Conservation (phyloP, 306 rosid species). For the Crotalaria pallida region DNA sequence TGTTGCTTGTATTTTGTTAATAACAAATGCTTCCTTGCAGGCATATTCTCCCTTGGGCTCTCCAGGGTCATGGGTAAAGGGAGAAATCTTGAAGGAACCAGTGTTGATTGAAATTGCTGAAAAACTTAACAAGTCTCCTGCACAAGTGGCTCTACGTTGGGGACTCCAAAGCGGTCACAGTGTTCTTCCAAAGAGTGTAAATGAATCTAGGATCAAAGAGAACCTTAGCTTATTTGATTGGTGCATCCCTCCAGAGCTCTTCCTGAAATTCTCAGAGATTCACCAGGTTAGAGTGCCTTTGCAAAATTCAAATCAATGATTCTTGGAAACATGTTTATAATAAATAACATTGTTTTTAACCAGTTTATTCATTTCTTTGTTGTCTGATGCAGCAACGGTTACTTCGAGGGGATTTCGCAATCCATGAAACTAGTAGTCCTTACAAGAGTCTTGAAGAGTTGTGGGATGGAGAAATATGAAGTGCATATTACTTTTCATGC, state of each 20-base stretch:
- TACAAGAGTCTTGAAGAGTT: slow-evolving; percentile 55
- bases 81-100: slow-evolving; percentile 66
- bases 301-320: neutral
- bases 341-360: neutral
- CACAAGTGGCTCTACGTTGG: slow-evolving; percentile 70
- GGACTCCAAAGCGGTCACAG: slow-evolving; percentile 67
- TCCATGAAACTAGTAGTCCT: slow-evolving; percentile 58
- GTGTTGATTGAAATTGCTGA: slow-evolving; percentile 50
- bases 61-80: slow-evolving; percentile 71
- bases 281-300: slow-evolving; percentile 45
- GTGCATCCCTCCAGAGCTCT: slow-evolving; percentile 57
- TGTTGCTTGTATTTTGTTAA: neutral
- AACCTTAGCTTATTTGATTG: slow-evolving; percentile 55
- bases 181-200: slow-evolving; percentile 71
- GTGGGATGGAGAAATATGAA: slow-evolving; percentile 79
- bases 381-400: slow-evolving; percentile 56
- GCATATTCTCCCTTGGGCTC: slow-evolving; percentile 78
- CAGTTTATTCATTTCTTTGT: neutral
- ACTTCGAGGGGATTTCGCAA: slow-evolving; percentile 45
- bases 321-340: neutral
- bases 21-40: slow-evolving; percentile 23
- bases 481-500: neutral
- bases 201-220: slow-evolving; percentile 59
- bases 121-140: slow-evolving; percentile 55
- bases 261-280: slow-evolving; percentile 48